Evolutionary conservation across 2,329 filamentous ascomycete genomes (phyloP).

Genomic region (Cadophora luteo-olivacea): DNA sequence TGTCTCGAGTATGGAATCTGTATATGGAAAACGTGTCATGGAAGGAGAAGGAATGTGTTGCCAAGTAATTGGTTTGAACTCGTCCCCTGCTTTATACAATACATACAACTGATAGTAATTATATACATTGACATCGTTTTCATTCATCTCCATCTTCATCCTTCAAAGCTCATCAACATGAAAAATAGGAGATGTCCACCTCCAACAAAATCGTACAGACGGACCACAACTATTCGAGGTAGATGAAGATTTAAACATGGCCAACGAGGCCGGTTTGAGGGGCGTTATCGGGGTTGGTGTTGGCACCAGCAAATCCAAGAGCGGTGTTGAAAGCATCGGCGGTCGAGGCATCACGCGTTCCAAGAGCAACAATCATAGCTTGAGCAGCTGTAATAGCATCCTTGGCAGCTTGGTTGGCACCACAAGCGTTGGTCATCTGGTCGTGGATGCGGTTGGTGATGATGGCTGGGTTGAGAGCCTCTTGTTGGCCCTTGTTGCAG

Average conservation of each 20-base stretch:
- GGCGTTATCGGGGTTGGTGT: slow-evolving; percentile 43
- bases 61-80: background rate
- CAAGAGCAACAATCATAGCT: slow-evolving; percentile 56
- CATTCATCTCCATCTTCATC: slow-evolving; percentile 6
- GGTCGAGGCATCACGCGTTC: slow-evolving; percentile 55
- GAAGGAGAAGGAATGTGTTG: background rate
- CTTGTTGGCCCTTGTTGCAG: slow-evolving; percentile 67
- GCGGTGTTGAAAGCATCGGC: slow-evolving; percentile 52
- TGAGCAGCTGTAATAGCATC: slow-evolving; percentile 59
- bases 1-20: background rate
- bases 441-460: slow-evolving; percentile 77
- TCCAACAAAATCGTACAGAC: background rate
- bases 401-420: slow-evolving; percentile 65
- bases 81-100: background rate
- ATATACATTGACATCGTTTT: slow-evolving; percentile 2
- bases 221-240: background rate
- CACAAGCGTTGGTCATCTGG: slow-evolving; percentile 71
- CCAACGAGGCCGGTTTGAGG: slow-evolving; percentile 41
- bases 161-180: background rate
- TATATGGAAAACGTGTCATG: background rate
- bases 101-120: slow-evolving; percentile 8
- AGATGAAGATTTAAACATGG: slow-evolving; percentile 34
- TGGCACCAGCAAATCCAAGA: slow-evolving; percentile 46
- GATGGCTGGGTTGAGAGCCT: slow-evolving; percentile 75
- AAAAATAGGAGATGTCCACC: background rate